These are phyloP conservation scores for Colletotrichum sp. DNA, from an alignment of 2,329 filamentous ascomycete genomes.

Conservation along the genomic window DNA sequence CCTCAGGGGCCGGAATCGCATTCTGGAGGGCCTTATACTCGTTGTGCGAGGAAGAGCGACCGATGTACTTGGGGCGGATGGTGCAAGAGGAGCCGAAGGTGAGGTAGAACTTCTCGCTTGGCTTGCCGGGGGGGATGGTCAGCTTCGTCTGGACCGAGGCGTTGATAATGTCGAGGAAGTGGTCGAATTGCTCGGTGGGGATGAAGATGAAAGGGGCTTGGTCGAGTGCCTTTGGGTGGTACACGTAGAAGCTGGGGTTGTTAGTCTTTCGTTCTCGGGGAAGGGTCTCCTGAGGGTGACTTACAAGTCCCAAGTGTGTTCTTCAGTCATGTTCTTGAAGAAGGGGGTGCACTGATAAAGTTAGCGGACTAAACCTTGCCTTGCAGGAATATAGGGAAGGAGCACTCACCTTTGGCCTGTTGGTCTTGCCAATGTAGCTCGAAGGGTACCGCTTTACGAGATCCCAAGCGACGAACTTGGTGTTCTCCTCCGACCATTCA, in stretches of 20 bases:
- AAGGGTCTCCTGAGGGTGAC: conserved; percentile 34
- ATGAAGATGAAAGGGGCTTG: conserved; percentile 69
- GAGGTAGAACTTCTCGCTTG: conserved; percentile 61
- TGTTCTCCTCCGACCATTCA: conserved; percentile 27
- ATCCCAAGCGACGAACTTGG: conserved; percentile 54
- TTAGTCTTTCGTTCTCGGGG: conserved; percentile 6
- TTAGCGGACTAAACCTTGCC: not conserved
- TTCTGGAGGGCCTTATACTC: conserved; percentile 6
- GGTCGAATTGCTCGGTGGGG: conserved; percentile 67
- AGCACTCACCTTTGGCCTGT: conserved; percentile 48
- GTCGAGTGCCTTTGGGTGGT: conserved; percentile 50
- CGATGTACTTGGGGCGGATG: conserved; percentile 72
- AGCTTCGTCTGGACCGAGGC: conserved; percentile 57
- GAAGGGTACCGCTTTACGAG: conserved; percentile 63
- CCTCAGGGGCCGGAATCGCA: not conserved
- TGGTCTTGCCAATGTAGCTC: conserved; percentile 60
- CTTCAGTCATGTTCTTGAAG: conserved; percentile 65
- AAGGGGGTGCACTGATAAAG: conserved; percentile 44
- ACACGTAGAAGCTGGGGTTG: conserved; percentile 67
- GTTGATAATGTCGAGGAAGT: conserved; percentile 71
- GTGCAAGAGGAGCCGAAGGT: conserved; percentile 65
- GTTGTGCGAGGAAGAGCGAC: conserved; percentile 45
- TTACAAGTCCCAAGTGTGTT: conserved; percentile 78
- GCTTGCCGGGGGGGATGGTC: conserved; percentile 58
- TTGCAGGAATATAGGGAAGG: not conserved